phyloP scores from a whole-genome alignment of 1,284 basidiomycete genomes.

The Sporisorium sorghi region DNA sequence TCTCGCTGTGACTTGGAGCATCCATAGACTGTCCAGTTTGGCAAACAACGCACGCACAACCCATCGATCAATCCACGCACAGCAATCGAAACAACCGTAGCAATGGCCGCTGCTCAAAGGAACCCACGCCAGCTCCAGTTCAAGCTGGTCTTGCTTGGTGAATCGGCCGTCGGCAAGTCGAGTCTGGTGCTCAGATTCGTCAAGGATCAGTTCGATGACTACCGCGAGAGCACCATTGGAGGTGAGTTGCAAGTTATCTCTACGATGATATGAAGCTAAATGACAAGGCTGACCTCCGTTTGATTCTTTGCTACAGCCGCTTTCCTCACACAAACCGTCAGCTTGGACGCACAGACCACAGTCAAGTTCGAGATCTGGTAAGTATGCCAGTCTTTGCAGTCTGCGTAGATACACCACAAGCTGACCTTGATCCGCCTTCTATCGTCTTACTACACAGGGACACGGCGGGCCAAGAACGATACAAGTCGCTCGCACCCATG shows the following conservation, averaged over 20 bases:
- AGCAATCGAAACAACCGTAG: not conserved
- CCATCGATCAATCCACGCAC: not conserved
- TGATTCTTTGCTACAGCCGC: constrained; percentile 73
- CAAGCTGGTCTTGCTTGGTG: constrained; percentile 73
- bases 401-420: not conserved
- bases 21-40: not conserved
- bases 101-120: constrained; percentile 42
- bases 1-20: not conserved
- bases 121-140: constrained; percentile 55
- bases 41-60: not conserved
- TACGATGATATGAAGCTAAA: too few relatives aligned
- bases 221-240: constrained; percentile 76
- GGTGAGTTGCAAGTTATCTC: too few relatives aligned
- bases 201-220: constrained; percentile 97
- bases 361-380: constrained; percentile 96
- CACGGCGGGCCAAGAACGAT: constrained; percentile 91
- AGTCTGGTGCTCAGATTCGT: constrained; percentile 95
- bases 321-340: constrained; percentile 94
- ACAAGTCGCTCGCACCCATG: constrained; percentile 71
- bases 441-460: constrained; percentile 39
- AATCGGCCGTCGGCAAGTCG: constrained; percentile 97
- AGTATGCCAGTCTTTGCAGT: not conserved
- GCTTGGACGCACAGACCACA: constrained; percentile 85
- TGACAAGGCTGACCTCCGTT: not conserved
- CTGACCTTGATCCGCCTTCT: constrained; percentile 3